phyloP scores from a whole-genome alignment of 176 grass and related monocot species.

The Alopecurus myosuroides region DNA sequence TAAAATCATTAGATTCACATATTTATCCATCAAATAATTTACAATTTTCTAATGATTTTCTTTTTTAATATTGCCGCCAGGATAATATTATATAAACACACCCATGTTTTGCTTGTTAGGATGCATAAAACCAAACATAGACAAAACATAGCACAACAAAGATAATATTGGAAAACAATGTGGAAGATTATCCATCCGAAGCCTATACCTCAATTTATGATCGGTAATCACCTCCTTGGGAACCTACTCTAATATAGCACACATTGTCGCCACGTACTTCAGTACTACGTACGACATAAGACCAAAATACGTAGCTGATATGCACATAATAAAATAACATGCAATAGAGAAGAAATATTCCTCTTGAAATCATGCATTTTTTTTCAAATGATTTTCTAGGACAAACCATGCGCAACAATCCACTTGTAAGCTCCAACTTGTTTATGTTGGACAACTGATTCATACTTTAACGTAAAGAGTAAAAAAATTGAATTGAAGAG shows the following conservation, averaged over 20 bases:
- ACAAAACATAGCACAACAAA: not conserved
- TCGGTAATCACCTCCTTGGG: not conserved
- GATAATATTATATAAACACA: not conserved
- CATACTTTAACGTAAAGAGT: not conserved
- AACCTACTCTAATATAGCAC: not conserved
- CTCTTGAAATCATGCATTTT: not conserved
- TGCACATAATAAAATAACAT: not conserved
- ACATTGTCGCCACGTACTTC: not conserved
- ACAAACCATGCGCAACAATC: not conserved
- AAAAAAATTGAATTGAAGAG: not conserved
- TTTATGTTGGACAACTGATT: not conserved
- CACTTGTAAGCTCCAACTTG: not conserved
- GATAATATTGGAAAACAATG: not conserved
- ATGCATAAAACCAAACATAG: not conserved
- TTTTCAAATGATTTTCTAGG: not conserved
- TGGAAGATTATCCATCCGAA: not conserved
- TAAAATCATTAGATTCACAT: not conserved
- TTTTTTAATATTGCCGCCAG: not conserved
- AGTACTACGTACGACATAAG: too few species aligned
- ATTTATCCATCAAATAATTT: not conserved
- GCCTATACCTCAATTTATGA: not conserved
- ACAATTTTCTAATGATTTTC: not conserved
- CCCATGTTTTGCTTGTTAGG: not conserved
- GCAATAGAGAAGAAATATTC: not conserved
- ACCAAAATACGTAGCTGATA: not conserved